Conservation (phyloP, 169 alveolate species). For the Cryptosporidium xiaoi region DNA sequence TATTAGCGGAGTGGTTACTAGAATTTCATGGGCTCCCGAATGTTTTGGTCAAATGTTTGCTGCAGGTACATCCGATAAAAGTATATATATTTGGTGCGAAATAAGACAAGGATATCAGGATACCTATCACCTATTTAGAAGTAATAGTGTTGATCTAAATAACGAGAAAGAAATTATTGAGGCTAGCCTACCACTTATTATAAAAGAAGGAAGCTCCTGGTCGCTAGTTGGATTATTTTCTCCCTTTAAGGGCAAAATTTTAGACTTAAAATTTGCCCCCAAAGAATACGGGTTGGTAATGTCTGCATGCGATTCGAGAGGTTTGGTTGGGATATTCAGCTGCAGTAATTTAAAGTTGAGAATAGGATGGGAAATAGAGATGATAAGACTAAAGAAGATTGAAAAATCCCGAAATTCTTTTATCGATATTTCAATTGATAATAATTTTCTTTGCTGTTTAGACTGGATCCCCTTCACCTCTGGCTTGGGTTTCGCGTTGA, state of each 20-base stretch:
- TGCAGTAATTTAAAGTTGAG: constrained; percentile 18
- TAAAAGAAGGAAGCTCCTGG: constrained; percentile 33
- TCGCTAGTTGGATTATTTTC: constrained; percentile 9
- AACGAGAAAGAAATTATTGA: background rate
- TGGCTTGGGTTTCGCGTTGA: constrained; percentile 5
- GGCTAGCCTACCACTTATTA: background rate
- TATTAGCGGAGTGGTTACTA: constrained; percentile 13
- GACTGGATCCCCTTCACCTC: constrained; percentile 42
- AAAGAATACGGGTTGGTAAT: constrained; percentile 43
- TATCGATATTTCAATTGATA: background rate
- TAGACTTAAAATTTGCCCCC: constrained; percentile 38
- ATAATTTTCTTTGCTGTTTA: constrained; percentile 5
- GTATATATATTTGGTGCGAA: constrained; percentile 49
- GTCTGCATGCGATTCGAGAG: constrained; percentile 67
- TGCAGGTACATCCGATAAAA: constrained; percentile 34
- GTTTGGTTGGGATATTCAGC: constrained; percentile 40
- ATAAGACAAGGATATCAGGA: constrained; percentile 63
- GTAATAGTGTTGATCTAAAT: background rate
- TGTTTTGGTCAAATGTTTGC: constrained; percentile 68
- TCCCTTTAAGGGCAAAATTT: constrained; percentile 32
- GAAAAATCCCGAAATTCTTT: constrained; percentile 2
- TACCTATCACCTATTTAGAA: constrained; percentile 45
- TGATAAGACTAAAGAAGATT: constrained; percentile 25
- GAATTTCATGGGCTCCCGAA: constrained; percentile 68
- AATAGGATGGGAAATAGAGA: constrained; percentile 53